Conservation (phyloP, 176 grass and related monocot genomes). For the Aechmea fasciata region DNA sequence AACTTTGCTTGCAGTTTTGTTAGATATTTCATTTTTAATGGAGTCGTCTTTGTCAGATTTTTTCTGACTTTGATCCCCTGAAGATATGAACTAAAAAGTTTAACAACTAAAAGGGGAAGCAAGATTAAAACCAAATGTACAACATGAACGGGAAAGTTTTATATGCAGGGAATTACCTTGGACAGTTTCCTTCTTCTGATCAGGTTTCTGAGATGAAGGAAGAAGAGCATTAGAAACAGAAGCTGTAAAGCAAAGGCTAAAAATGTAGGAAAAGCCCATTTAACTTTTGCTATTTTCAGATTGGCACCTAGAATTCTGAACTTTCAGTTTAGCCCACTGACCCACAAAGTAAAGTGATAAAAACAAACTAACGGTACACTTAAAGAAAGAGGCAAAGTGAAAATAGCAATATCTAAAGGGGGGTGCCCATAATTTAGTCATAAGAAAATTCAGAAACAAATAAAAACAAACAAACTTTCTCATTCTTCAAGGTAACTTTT, state of each 20-base stretch:
- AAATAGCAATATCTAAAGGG: too few species aligned
- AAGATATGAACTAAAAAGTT: neutral
- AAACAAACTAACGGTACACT: too few species aligned
- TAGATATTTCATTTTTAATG: slow-evolving; percentile 20
- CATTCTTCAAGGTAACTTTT: slow-evolving; percentile 35
- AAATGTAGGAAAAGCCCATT: too few species aligned
- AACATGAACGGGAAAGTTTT: neutral
- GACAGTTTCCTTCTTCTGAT: slow-evolving; percentile 43
- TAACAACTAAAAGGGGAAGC: neutral
- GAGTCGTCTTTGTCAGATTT: slow-evolving; percentile 15
- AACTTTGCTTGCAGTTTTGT: slow-evolving; percentile 20
- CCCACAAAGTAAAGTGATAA: too few species aligned
- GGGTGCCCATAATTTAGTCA: neutral
- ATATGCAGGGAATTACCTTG: slow-evolving; percentile 26
- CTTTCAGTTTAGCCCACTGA: too few species aligned
- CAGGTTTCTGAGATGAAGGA: slow-evolving; percentile 38
- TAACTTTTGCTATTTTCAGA: too few species aligned
- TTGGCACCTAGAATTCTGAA: too few species aligned
- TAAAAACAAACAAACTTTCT: slow-evolving; percentile 48
- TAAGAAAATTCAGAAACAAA: neutral
- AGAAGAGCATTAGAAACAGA: neutral
- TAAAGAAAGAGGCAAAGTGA: too few species aligned
- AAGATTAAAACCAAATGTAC: neutral
- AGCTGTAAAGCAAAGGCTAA: neutral
- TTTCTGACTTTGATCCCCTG: slow-evolving; percentile 11